Base-by-base conservation (phyloP, 2,329 filamentous ascomycete genomes). In the Neocucurbitaria cava region DNA sequence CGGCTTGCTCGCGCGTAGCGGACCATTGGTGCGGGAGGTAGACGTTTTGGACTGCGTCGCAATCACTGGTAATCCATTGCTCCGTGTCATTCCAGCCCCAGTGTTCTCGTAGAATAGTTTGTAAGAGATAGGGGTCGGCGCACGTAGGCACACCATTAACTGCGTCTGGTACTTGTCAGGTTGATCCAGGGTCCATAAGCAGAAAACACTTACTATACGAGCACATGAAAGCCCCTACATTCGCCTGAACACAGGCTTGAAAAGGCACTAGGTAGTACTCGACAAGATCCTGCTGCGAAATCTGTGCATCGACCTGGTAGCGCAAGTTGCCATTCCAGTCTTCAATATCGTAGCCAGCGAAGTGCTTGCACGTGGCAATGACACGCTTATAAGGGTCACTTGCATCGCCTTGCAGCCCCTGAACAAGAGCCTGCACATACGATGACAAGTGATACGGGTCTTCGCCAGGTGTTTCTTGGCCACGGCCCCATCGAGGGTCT, bases 231-330 rank as follows among this genome's bases (percentile, higher is more conserved):
- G 66, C 65, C n/a, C 77, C 78, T n/a, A 79, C 78, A 39, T 80
- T 78, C 0, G 76, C 75, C 46, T 79, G 76, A 1, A 78, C 77
- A 57, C 78, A 80, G 23, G 66, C 81, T 64, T 87, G 78, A 74
- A 91, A 90, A 0, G 86, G 82, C 0, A 85, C 86, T 18, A 89
- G 79, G 65, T 89, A 90, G 72, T 89, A 90, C 63, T 89, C 87
- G 0, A 83, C 80, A 5, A 90, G 75, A 56, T 91, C 88, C 61
- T 89, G 87, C 45, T 80, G 76, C 7, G 79, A 78, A 49, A 88
- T 82, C 7, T 80, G 76, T 3, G 85, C 81, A 66, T 89, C 79
- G 54, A 85, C 87, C 8, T 79, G 79, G 67, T 82, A 79, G 38
- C 55, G 59, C 43, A 59, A 33, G 39, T 66, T 66, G 2, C 71